Base-by-base conservation (phyloP, 805 yeast species). In the Cyberlindnera galapagoensis region DNA sequence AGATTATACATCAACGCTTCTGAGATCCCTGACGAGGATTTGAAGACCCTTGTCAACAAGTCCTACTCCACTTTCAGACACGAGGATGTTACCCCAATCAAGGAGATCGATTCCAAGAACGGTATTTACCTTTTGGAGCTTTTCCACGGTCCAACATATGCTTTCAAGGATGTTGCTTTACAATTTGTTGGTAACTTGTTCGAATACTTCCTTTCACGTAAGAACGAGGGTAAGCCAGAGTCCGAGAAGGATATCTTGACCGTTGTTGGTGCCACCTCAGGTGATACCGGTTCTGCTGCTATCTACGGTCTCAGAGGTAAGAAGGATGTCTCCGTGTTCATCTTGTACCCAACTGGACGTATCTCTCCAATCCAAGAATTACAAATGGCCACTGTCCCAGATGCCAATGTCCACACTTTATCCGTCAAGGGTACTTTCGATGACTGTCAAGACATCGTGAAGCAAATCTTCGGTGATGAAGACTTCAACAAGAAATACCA, bases 241-340 rank as follows among this genome's bases (percentile, higher is more conserved):
- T 71, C 69, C 38, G 69, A 71, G 45, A 72, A 90, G 56, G 92
- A 86, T 47, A 73, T 74, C 38, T 69, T 92, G 52, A 92, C 99
- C 23, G 97, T 92, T 44, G 96, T 92, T 37, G 99, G 99, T 53
- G 99, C 99, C 26, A 92, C 99, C 18, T 82, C 95, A 28, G 99
- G 99, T 54, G 99, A 92, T 54, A 92, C 99, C 28, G 99, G 99
- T 39, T 83, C 95, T 33, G 99, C 99, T 34, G 98, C 99, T 42
- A 92, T 92, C 47, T 92, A 92, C 62, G 99, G 99, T 34, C 72
- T 92, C 46, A 75, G 98, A 64, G 94, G 94, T 59, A 92, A 92
- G 64, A 83, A 87, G 62, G 97, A 92, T 58, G 96, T 92, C n/a
- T 82, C 94, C 19, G 98, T 92, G 15, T 92, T 92, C 62, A 92